These are phyloP conservation scores for Xylaria curta DNA, from an alignment of 495 filamentous ascomycete genomes.

Conservation along the genomic window DNA sequence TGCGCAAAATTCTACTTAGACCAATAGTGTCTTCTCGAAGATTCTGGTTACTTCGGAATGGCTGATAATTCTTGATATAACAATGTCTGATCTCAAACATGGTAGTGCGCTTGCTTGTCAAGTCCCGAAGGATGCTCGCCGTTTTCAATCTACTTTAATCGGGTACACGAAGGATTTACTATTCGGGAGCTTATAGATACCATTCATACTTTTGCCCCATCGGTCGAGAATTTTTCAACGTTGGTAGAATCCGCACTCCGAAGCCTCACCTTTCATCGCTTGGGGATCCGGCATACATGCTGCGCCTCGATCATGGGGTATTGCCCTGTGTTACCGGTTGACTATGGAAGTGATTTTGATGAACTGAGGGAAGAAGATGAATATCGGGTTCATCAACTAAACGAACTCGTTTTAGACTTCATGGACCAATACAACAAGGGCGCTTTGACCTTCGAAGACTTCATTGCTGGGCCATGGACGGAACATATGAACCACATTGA, in stretches of 20 bases:
- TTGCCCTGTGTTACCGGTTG: not conserved
- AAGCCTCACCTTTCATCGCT: not conserved
- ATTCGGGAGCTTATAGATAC: not conserved
- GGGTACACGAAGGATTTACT: not conserved
- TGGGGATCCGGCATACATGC: constrained; percentile 7
- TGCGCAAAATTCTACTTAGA: not conserved
- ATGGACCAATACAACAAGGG: not conserved
- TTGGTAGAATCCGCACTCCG: not conserved
- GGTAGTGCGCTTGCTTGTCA: not conserved
- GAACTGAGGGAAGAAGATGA: constrained; percentile 8
- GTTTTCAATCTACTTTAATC: not conserved
- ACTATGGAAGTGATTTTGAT: constrained; percentile 14
- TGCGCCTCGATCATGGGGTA: not conserved
- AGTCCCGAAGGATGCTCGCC: not conserved
- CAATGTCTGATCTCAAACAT: not conserved
- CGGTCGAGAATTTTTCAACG: not conserved
- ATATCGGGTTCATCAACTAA: not conserved
- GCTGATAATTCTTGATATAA: not conserved
- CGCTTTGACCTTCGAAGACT: not conserved
- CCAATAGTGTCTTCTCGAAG: not conserved
- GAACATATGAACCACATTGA: not conserved
- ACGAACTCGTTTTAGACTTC: not conserved
- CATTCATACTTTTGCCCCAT: not conserved
- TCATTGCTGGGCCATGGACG: not conserved
- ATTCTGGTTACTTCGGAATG: not conserved